Evolutionary conservation across 495 filamentous ascomycete genomes (phyloP).

Genomic region (Penicillium nucicola): DNA sequence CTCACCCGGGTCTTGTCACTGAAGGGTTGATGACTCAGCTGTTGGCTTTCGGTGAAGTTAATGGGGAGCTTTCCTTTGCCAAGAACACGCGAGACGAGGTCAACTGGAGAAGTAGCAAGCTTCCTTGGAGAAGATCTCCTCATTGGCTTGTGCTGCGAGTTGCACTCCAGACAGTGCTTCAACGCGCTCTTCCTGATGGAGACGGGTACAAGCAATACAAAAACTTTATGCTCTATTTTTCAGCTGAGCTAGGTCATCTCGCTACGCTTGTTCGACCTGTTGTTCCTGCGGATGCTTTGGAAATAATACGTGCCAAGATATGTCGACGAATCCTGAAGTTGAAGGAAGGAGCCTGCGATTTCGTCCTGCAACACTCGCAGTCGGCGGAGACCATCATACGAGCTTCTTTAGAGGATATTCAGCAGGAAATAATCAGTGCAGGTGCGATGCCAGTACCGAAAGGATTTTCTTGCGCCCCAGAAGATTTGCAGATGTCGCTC

Average conservation of each 20-base stretch:
- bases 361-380: constrained; percentile 1
- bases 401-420: background rate
- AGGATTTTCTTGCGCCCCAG: background rate
- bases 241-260: constrained; percentile 16
- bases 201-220: constrained; percentile 46
- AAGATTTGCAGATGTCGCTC: constrained; percentile 14
- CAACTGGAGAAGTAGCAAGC: constrained; percentile 5
- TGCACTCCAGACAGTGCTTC: constrained; percentile 33
- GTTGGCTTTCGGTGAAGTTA: constrained; percentile 13
- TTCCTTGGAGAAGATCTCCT: constrained; percentile 20
- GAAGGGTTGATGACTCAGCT: constrained; percentile 10
- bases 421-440: background rate
- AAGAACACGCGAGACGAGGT: constrained; percentile 18
- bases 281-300: constrained; percentile 7
- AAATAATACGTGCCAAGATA: constrained; percentile 46
- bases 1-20: constrained; percentile 4
- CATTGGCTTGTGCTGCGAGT: constrained; percentile 15
- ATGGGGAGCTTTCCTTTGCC: constrained; percentile 5
- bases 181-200: constrained; percentile 41
- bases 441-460: background rate
- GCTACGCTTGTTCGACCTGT: too few species aligned
- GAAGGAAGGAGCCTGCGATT: background rate
- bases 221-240: constrained; percentile 43
- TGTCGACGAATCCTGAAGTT: constrained; percentile 45
- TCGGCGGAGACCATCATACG: background rate